Percentiles rank a stretch among this genome's conserved stretches.
phyloP scores from a whole-genome alignment of 2,329 filamentous ascomycete species.

The Microdochium nivale region DNA sequence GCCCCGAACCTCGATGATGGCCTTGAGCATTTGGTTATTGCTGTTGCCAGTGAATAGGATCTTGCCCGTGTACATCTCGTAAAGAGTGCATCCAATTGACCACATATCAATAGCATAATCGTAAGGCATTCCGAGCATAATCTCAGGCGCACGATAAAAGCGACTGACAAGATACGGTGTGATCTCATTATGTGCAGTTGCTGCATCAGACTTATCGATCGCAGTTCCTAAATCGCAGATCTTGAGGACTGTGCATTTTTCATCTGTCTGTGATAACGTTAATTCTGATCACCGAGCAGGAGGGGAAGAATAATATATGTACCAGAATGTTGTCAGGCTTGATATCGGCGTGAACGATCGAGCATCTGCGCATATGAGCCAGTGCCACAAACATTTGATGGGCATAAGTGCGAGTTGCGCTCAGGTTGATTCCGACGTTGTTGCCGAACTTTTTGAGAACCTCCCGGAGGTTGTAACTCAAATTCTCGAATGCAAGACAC shows the following conservation, averaged over 20 bases:
- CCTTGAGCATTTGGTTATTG: slow-evolving; percentile 97
- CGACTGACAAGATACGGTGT: slow-evolving; percentile 93
- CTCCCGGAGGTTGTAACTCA: slow-evolving; percentile 87
- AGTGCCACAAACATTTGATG: slow-evolving; percentile 91
- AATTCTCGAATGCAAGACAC: slow-evolving; percentile 94
- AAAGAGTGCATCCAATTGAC: slow-evolving; percentile 95
- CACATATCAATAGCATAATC: slow-evolving; percentile 94
- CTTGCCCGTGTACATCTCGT: slow-evolving; percentile 94
- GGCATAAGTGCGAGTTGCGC: slow-evolving; percentile 80
- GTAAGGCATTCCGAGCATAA: slow-evolving; percentile 93
- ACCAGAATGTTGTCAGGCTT: slow-evolving; percentile 97
- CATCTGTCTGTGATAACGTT: slow-evolving; percentile 52
- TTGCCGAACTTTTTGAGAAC: slow-evolving; percentile 93
- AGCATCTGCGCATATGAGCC: slow-evolving; percentile 80
- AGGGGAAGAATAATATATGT: slow-evolving; percentile 14
- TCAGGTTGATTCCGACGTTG: slow-evolving; percentile 84
- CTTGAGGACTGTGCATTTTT: slow-evolving; percentile 76
- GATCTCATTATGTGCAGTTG: slow-evolving; percentile 67
- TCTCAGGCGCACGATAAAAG: slow-evolving; percentile 94
- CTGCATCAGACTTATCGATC: slow-evolving; percentile 73
- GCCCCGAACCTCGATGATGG: slow-evolving; percentile 92
- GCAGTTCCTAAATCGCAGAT: slow-evolving; percentile 97
- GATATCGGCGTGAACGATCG: slow-evolving; percentile 89
- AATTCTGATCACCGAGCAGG: slow-evolving; percentile 7
- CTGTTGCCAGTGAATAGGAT: slow-evolving; percentile 91